Base-by-base conservation (phyloP, 768 basidiomycete genomes). In the Lactarius trivialis region DNA sequence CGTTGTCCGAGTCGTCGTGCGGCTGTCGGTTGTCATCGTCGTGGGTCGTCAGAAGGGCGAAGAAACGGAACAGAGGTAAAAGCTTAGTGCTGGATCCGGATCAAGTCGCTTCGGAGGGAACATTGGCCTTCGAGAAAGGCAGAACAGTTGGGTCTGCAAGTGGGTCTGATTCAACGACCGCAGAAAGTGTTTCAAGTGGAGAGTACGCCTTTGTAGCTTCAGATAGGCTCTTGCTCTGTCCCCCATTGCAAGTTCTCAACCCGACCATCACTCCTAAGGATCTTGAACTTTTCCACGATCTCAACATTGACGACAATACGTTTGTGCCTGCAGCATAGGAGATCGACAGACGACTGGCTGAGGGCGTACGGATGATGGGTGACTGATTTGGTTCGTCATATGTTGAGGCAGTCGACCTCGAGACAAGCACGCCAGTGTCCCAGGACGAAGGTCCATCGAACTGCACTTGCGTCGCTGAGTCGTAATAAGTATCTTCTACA, bases 51-150 rank as follows among this genome's bases (percentile, higher is more conserved):
- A n/a, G n/a, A n/a, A n/a, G n/a, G n/a, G n/a, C n/a, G n/a, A 55
- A 45, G 28, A n/a, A 54, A 32, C 17, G 19, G 14, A 61, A 43
- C 51, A 55, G 45, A 56, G 53, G 49, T 26, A 68, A 55, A 43
- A 56, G 41, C 91, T 69, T 73, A 98, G n/a, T n/a, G n/a, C 95
- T 43, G 93, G 91, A 76, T 99, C 97, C 60, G 97, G 96, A 77
- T 98, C 95, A 32, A n/a, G 81, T 83, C 21, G 89, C 70, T 33
- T 81, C 81, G 26, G 79, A 74, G 30, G 88, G 84, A 21, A 81
- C 71, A 30, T 67, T 66, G 8, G 76, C 76, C 69, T 81, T 83
- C 55, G 79, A 78, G 68, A 94, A 89, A 14, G 88, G 85, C 11
- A 93, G 92, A 21, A 94, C 77, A 5, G 87, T 88, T 8, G 77